phyloP scores from a whole-genome alignment of 176 grass and related monocot genomes.

The Tillandsia fasciculata region DNA sequence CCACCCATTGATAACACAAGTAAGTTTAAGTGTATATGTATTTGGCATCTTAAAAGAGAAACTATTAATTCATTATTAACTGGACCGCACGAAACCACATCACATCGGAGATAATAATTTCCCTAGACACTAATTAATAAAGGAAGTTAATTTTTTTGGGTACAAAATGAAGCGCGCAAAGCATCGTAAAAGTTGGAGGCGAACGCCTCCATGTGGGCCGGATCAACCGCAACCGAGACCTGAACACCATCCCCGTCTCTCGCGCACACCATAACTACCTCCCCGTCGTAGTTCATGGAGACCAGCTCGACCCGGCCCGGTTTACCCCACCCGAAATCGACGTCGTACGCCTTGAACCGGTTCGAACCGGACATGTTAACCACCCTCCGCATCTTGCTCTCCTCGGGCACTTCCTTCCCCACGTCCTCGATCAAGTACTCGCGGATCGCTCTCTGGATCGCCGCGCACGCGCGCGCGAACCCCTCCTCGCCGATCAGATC shows the following conservation, averaged over 20 bases:
- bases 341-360: conserved; percentile 29
- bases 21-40: too few species aligned
- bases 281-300: conserved; percentile 52
- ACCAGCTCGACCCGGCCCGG: conserved; percentile 39
- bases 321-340: conserved; percentile 40
- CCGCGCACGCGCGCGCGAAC: not conserved
- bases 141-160: too few species aligned
- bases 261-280: conserved; percentile 31
- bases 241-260: conserved; percentile 21
- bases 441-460: conserved; percentile 26
- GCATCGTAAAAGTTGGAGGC: too few species aligned
- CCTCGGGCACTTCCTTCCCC: conserved; percentile 17
- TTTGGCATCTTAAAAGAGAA: too few species aligned
- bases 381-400: conserved; percentile 2
- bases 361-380: conserved; percentile 37
- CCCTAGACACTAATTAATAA: too few species aligned
- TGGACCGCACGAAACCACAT: too few species aligned
- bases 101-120: too few species aligned
- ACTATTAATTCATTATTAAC: too few species aligned
- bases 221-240: conserved; percentile 29
- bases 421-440: conserved; percentile 17
- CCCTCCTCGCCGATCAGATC: conserved; percentile 14
- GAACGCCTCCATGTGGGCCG: conserved; percentile 24
- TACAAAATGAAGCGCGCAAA: too few species aligned
- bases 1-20: too few species aligned